Percentiles rank a stretch among this genome's conserved stretches.
These are phyloP conservation scores for Cutaneotrichosporon mucoides DNA, from an alignment of 1,284 basidiomycete species.

Conservation along the genomic window DNA sequence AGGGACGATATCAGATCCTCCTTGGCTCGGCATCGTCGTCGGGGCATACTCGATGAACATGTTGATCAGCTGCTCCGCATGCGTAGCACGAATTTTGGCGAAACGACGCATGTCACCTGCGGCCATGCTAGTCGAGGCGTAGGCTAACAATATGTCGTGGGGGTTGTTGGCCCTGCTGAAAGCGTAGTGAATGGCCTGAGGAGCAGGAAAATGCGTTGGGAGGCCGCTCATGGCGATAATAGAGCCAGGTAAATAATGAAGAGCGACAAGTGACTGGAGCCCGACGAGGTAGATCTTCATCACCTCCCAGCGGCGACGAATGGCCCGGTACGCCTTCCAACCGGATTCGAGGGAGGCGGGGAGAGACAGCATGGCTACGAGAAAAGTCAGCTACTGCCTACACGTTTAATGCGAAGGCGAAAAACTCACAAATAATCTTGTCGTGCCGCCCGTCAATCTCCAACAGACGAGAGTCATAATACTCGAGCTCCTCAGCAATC, in stretches of 20 bases:
- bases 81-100: constrained; percentile 25
- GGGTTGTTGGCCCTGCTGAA: constrained; percentile 30
- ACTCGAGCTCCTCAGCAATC: constrained; percentile 31
- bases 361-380: constrained; percentile 15
- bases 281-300: constrained; percentile 30
- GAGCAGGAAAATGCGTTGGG: constrained; percentile 17
- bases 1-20: constrained; percentile 20
- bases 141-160: constrained; percentile 30
- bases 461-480: constrained; percentile 23
- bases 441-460: constrained; percentile 34
- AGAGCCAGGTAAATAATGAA: constrained; percentile 35
- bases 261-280: constrained; percentile 33
- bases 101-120: constrained; percentile 32
- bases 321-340: constrained; percentile 33
- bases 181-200: constrained; percentile 28
- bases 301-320: constrained; percentile 33
- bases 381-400: background rate
- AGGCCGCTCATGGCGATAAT: constrained; percentile 26
- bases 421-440: constrained; percentile 27
- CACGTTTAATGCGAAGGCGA: background rate
- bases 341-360: constrained; percentile 18
- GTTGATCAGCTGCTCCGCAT: constrained; percentile 27
- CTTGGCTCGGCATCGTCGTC: constrained; percentile 11
- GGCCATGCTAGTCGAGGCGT: constrained; percentile 11
- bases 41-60: constrained; percentile 28